Evolutionary conservation across 2,329 filamentous ascomycete species (phyloP).

Genomic region (Periconia macrospinosa): DNA sequence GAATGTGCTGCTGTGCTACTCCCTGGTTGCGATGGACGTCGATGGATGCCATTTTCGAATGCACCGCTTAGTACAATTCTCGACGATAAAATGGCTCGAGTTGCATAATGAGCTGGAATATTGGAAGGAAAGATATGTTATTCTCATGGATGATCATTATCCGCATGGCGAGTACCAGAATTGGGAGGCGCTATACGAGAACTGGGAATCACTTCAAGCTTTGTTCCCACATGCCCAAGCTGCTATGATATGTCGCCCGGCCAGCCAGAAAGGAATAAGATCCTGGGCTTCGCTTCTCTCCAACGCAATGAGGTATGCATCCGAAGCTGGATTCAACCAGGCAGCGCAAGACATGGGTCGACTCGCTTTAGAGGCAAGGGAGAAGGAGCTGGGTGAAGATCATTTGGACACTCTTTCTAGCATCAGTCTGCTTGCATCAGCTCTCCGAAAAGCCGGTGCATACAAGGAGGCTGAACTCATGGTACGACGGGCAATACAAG

Average conservation of each 20-base stretch:
- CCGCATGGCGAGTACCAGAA: slow-evolving; percentile 15
- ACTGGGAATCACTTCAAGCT: slow-evolving; percentile 19
- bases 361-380: neutral
- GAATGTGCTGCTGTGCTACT: slow-evolving; percentile 11
- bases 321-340: neutral
- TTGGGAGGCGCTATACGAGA: slow-evolving; percentile 12
- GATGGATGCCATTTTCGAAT: slow-evolving; percentile 21
- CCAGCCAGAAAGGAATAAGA: neutral
- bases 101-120: neutral
- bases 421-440: slow-evolving; percentile 2
- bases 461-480: slow-evolving; percentile 3
- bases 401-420: slow-evolving; percentile 5
- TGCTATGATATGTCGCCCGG: neutral
- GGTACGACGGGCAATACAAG: neutral
- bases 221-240: slow-evolving; percentile 32
- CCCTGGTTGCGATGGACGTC: slow-evolving; percentile 10
- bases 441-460: neutral
- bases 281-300: slow-evolving; percentile 5
- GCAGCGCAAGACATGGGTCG: slow-evolving; percentile 1
- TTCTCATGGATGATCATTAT: slow-evolving; percentile 23
- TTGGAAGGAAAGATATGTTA: slow-evolving; percentile 14
- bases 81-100: slow-evolving; percentile 35
- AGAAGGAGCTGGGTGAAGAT: slow-evolving; percentile 3
- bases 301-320: slow-evolving; percentile 1
- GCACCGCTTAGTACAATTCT: slow-evolving; percentile 38